Evolutionary conservation across 768 basidiomycete species (phyloP).

Genomic region (Suillus sp.): DNA sequence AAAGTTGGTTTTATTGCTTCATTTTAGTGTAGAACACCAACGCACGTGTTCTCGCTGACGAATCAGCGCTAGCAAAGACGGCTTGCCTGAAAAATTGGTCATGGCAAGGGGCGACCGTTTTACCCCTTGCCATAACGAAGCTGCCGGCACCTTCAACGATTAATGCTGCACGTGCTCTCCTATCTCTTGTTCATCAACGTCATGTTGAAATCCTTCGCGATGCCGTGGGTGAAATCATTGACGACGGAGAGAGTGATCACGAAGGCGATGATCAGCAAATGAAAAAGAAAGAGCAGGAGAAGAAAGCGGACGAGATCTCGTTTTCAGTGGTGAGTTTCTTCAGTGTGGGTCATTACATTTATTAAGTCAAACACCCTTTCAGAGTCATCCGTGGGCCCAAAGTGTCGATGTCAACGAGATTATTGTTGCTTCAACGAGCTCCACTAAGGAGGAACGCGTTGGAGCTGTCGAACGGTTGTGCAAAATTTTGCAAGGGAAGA

Average conservation of each 20-base stretch:
- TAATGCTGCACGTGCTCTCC: slow-evolving; percentile 36
- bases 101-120: no score
- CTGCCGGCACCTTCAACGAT: not conserved
- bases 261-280: slow-evolving; percentile 22
- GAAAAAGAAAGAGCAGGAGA: slow-evolving; percentile 36
- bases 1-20: no score
- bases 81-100: no score
- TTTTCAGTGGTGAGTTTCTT: slow-evolving; percentile 51
- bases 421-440: slow-evolving; percentile 57
- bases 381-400: slow-evolving; percentile 28
- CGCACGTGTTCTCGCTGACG: no score
- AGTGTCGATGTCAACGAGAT: slow-evolving; percentile 43
- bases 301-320: slow-evolving; percentile 55
- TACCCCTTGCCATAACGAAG: no score
- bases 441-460: slow-evolving; percentile 61
- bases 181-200: slow-evolving; percentile 67
- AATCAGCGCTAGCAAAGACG: no score
- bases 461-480: slow-evolving; percentile 62
- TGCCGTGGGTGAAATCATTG: slow-evolving; percentile 40
- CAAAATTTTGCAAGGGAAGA: slow-evolving; percentile 30
- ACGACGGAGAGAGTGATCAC: slow-evolving; percentile 19
- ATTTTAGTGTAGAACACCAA: no score
- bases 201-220: slow-evolving; percentile 53
- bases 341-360: not conserved
- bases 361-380: not conserved